Conservation (phyloP, 1,284 basidiomycete species). For the Neotropicomus parvogracilis region DNA sequence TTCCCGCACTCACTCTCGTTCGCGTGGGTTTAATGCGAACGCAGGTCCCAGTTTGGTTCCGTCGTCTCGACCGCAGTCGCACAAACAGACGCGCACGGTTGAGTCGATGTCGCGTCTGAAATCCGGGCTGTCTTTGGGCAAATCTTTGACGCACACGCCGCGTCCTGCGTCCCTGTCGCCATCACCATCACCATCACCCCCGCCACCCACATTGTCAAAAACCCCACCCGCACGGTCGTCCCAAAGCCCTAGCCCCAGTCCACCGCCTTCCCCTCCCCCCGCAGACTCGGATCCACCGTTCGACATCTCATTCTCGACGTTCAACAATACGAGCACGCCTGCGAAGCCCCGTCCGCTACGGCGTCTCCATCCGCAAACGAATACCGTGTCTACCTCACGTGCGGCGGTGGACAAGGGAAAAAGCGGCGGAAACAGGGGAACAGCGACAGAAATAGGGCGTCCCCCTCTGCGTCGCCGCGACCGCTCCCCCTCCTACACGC, state of each 20-base stretch:
- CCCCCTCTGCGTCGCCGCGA: neutral
- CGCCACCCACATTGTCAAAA: neutral
- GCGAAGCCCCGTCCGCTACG: slow-evolving; percentile 20
- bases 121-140: neutral
- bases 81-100: neutral
- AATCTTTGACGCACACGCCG: neutral
- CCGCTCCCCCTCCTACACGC: slow-evolving; percentile 14
- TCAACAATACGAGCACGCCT: slow-evolving; percentile 29
- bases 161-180: slow-evolving; percentile 2
- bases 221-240: neutral
- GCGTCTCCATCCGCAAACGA: neutral
- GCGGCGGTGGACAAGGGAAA: too few relatives aligned
- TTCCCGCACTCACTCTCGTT: slow-evolving; percentile 10
- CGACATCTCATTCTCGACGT: slow-evolving; percentile 26
- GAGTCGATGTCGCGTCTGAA: neutral
- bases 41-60: neutral
- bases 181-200: neutral
- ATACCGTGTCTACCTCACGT: neutral
- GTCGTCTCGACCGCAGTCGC: neutral
- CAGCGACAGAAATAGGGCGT: neutral
- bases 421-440: neutral
- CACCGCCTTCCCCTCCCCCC: slow-evolving; percentile 2
- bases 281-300: slow-evolving; percentile 18
- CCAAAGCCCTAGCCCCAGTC: too few relatives aligned
- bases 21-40: neutral